These are phyloP conservation scores for Metschnikowia anglica DNA, from an alignment of 805 yeast genomes.

Conservation along the genomic window DNA sequence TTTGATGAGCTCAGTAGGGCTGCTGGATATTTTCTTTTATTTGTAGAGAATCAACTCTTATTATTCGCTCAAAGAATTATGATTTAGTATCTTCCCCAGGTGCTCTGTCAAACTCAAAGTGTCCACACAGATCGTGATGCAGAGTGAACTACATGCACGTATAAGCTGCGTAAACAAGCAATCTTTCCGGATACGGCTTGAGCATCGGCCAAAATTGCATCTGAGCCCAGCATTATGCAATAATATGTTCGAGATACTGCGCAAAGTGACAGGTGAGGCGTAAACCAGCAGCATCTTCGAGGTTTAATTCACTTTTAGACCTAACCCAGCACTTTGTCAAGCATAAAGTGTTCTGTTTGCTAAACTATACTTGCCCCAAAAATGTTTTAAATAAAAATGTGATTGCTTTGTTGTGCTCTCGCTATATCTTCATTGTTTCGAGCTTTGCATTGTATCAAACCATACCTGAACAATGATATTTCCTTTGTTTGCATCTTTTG, in stretches of 20 bases:
- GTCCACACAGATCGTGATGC: too few relatives aligned
- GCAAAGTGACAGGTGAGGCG: background rate
- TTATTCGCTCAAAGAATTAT: too few relatives aligned
- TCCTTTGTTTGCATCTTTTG: constrained; percentile 8
- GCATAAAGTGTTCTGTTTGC: background rate
- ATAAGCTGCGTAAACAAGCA: too few relatives aligned
- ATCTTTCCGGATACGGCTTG: too few relatives aligned
- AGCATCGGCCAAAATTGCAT: background rate
- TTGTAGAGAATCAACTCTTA: too few relatives aligned
- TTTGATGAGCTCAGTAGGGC: too few relatives aligned
- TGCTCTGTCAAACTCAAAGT: too few relatives aligned
- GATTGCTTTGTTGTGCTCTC: background rate
- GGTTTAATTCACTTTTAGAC: background rate
- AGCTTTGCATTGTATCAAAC: background rate
- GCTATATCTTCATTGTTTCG: background rate
- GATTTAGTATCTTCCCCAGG: too few relatives aligned
- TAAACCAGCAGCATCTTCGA: background rate
- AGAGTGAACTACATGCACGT: too few relatives aligned
- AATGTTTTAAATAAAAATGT: background rate
- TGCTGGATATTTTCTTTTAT: too few relatives aligned
- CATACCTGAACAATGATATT: constrained; percentile 12
- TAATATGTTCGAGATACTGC: background rate
- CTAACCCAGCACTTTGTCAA: background rate
- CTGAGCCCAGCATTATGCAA: background rate
- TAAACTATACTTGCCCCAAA: background rate